phyloP scores from a whole-genome alignment of 106 monocot genomes.

The Iris macrosiphon region DNA sequence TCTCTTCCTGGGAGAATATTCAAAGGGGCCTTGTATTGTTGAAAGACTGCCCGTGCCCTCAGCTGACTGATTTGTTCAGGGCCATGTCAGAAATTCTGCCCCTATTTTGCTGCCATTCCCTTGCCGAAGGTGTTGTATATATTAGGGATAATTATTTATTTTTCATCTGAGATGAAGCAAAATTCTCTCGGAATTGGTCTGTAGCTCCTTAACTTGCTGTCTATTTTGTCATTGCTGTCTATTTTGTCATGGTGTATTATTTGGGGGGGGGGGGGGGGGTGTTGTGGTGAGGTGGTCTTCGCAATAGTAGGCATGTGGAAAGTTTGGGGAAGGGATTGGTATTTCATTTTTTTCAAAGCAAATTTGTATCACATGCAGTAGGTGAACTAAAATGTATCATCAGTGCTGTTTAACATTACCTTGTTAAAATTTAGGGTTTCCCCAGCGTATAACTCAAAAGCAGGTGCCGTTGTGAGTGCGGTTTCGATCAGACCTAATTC shows the following conservation, averaged over 20 bases:
- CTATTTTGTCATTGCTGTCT: too few relatives aligned
- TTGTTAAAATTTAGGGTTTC: too few relatives aligned
- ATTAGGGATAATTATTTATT: conserved; percentile 5
- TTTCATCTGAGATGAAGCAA: not conserved
- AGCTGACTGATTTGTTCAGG: not conserved
- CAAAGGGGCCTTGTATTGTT: not conserved
- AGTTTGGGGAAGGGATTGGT: not conserved
- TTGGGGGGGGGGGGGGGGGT: not conserved
- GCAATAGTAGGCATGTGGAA: too few relatives aligned
- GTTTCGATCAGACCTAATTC: too few relatives aligned
- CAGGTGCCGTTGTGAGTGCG: too few relatives aligned
- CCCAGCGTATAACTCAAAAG: too few relatives aligned
- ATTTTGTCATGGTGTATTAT: not conserved
- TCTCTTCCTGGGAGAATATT: not conserved
- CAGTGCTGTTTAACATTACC: too few relatives aligned
- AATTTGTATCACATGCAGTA: too few relatives aligned
- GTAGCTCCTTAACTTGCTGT: not conserved
- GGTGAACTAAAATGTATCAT: too few relatives aligned
- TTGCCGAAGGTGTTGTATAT: conserved; percentile 9
- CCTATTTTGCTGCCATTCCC: conserved; percentile 3
- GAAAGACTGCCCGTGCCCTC: not conserved
- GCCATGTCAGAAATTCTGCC: not conserved
- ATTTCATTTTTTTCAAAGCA: too few relatives aligned
- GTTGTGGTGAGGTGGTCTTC: too few relatives aligned
- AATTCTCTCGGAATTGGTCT: conserved; percentile 1